Base-by-base conservation (phyloP, 2,329 filamentous ascomycete genomes). In the Calonectria pseudoturangicola region DNA sequence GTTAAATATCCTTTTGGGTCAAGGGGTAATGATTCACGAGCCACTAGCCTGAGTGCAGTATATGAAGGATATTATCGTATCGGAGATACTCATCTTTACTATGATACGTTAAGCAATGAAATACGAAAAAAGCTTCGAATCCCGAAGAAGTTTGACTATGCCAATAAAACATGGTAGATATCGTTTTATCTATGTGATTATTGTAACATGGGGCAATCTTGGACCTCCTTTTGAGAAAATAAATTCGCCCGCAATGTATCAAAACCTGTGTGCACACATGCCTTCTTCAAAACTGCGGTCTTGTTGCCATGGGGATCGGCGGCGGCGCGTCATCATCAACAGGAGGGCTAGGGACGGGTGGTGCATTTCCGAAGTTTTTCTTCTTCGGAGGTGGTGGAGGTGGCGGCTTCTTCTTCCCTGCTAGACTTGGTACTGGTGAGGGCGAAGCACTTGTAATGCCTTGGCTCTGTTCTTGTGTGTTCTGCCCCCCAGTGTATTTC, bases 361-460 rank as follows among this genome's bases (percentile, higher is more conserved):
- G 72, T 21, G 73, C 73, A 18, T 72, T 77, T 6, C 79, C 76
- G 54, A 89, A 74, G 9, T 77, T 84, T 79, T 88, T 89, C 83
- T 89, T 91, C 83, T 89, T 90, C 3, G 87, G 84, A 21, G 87
- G 87, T 10, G 88, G 88, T 18, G 89, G 88, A 47, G 89, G 87
- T 5, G 86, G 87, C 12, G 87, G 86, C 79, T 89, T 90, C 84
- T 91, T 91, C 82, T 89, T 90, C 3, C 79, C 84, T 15, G 81
- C 77, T 2, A 82, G 48, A 10, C 75, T 73, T 5, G 74, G 58
- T 21, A 75, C 54, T 6, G 74, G 66, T 10, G 77, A 71, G 13
- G 68, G 21, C 16, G 71, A 25, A 33, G 70, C 36, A 58, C 27
- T 65, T 33, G 65, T 25, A 62, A 30, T 60, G 16, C 62, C 62